phyloP scores from a whole-genome alignment of 441 rosid genomes.

The Populus trichocarpa region DNA sequence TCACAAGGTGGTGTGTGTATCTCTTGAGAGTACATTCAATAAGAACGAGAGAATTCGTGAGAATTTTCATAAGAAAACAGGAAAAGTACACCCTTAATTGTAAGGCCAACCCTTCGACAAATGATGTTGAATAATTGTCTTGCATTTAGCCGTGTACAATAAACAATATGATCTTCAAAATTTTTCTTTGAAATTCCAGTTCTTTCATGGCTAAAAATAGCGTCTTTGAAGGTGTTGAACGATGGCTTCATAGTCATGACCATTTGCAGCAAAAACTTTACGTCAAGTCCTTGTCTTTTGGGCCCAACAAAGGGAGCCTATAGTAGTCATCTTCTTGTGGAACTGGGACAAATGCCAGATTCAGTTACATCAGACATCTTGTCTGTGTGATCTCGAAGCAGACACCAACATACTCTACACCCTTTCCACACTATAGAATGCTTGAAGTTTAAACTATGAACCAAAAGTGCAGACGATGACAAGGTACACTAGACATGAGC shows the following conservation, averaged over 20 bases:
- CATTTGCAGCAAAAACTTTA: not conserved
- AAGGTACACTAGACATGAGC: conserved; percentile 29
- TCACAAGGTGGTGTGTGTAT: too few species aligned
- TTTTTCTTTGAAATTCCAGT: too few species aligned
- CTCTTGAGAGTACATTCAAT: not conserved
- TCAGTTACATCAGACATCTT: not conserved
- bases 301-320: not conserved
- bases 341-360: not conserved
- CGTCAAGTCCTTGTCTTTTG: not conserved
- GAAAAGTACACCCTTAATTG: not conserved
- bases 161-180: too few species aligned
- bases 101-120: not conserved
- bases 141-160: too few species aligned
- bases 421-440: not conserved
- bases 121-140: not conserved
- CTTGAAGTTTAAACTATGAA: conserved; percentile 11
- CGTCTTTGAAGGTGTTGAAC: not conserved
- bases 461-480: not conserved
- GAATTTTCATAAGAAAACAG: not conserved
- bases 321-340: not conserved
- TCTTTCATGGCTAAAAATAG: not conserved
- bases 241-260: not conserved
- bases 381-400: not conserved
- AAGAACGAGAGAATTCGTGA: not conserved
- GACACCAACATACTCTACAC: not conserved